These are phyloP conservation scores for Diaporthe destruens DNA, from an alignment of 2,329 filamentous ascomycete genomes.

Conservation along the genomic window DNA sequence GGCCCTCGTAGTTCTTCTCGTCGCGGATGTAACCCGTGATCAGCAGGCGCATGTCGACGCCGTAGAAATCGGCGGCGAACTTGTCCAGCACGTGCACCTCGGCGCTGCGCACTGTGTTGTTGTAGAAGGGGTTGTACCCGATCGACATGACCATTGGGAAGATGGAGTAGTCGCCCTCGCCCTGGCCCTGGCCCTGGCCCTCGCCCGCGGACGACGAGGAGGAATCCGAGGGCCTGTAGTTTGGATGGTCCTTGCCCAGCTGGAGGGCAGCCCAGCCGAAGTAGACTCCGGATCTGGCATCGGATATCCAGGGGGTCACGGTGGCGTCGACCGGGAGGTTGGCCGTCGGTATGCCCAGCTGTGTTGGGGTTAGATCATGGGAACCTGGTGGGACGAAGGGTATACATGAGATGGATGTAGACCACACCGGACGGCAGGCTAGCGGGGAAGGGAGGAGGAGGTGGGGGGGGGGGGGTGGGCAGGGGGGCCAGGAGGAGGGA, in stretches of 20 bases:
- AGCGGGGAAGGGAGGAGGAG: not conserved
- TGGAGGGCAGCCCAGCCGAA: conserved; percentile 89
- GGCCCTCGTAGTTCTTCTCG: conserved; percentile 87
- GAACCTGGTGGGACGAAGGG: not conserved
- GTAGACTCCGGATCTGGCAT: conserved; percentile 85
- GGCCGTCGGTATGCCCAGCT: conserved; percentile 96
- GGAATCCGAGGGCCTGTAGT: conserved; percentile 46
- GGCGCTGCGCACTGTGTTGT: conserved; percentile 86
- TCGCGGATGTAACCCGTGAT: conserved; percentile 90
- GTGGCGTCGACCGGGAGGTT: conserved; percentile 83
- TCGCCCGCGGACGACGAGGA: conserved; percentile 32
- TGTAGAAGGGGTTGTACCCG: conserved; percentile 98
- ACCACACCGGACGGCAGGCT: not conserved
- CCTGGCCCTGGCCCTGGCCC: not conserved
- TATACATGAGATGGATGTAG: conserved; percentile 26
- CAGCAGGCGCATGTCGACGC: conserved; percentile 79
- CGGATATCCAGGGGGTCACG: conserved; percentile 70
- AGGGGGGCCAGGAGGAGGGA: too few species aligned
- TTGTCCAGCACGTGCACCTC: conserved; percentile 90
- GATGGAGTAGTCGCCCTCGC: conserved; percentile 54
- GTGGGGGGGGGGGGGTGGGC: not conserved
- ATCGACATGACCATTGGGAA: conserved; percentile 94
- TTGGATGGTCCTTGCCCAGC: conserved; percentile 63
- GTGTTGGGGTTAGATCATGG: conserved; percentile 33
- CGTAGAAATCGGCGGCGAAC: conserved; percentile 88